These are phyloP conservation scores for Jacaranda mimosifolia DNA, from an alignment of 257 asterid species.

Conservation along the genomic window DNA sequence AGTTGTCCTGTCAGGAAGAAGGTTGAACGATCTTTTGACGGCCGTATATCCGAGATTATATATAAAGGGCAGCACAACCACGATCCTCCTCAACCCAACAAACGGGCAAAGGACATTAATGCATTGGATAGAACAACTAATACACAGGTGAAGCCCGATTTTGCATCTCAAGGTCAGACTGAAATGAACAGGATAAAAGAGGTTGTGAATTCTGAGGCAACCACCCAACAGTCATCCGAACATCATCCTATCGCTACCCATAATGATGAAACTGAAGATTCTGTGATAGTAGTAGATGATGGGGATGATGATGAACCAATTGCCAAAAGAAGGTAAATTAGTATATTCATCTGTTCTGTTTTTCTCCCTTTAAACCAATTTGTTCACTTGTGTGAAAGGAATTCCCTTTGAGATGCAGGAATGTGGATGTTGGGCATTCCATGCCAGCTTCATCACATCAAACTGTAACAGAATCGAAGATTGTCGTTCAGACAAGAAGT, in stretches of 20 bases:
- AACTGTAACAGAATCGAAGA: slow-evolving; percentile 85
- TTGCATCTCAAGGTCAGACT: slow-evolving; percentile 35
- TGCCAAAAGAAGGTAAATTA: slow-evolving; percentile 75
- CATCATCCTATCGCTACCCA: slow-evolving; percentile 37
- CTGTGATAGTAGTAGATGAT: slow-evolving; percentile 52
- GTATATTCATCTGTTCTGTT: neutral
- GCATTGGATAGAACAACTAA: no score
- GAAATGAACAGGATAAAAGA: slow-evolving; percentile 43
- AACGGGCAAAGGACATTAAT: slow-evolving; percentile 55
- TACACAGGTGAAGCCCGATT: no score
- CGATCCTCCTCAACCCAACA: slow-evolving; percentile 62
- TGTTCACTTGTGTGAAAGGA: neutral
- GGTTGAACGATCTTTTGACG: slow-evolving; percentile 78
- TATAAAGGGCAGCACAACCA: slow-evolving; percentile 92
- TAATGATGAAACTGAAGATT: slow-evolving; percentile 50
- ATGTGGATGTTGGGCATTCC: slow-evolving; percentile 47
- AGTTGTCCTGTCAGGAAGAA: slow-evolving; percentile 88
- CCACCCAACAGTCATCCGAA: slow-evolving; percentile 41
- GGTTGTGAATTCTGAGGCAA: slow-evolving; percentile 34
- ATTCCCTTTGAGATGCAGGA: slow-evolving; percentile 48
- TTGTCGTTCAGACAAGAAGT: slow-evolving; percentile 91
- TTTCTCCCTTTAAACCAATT: neutral
- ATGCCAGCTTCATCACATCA: slow-evolving; percentile 57
- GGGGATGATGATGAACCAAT: slow-evolving; percentile 67
- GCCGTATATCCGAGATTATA: slow-evolving; percentile 78